Conservation (phyloP, 495 filamentous ascomycete species). For the Tuber brumale region DNA sequence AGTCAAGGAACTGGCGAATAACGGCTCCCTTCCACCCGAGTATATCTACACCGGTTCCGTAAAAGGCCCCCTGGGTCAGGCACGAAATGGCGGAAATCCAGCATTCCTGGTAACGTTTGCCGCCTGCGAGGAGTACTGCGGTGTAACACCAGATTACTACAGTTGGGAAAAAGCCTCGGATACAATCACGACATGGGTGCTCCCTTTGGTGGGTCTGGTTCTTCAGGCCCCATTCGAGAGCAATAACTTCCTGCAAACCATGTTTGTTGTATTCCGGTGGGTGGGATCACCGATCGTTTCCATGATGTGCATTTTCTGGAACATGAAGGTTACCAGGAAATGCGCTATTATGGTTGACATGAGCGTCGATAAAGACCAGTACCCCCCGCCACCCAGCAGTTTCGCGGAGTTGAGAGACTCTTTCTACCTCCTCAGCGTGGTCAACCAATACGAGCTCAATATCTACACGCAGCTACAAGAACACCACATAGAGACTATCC, state of each 20-base stretch:
- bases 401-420: conserved; percentile 47
- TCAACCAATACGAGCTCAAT: conserved; percentile 45
- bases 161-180: conserved; percentile 40
- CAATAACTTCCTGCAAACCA: conserved; percentile 43
- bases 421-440: conserved; percentile 46
- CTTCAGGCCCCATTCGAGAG: conserved; percentile 49
- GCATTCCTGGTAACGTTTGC: neutral
- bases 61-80: neutral
- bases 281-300: conserved; percentile 45
- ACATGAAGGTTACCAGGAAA: conserved; percentile 48
- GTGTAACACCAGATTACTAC: conserved; percentile 20
- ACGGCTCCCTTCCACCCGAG: neutral
- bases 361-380: conserved; percentile 41
- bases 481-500: conserved; percentile 13
- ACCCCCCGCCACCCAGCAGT: conserved; percentile 35
- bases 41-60: neutral
- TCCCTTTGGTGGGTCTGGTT: conserved; percentile 47
- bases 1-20: neutral
- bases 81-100: neutral
- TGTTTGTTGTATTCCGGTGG: conserved; percentile 44
- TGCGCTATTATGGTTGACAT: conserved; percentile 49
- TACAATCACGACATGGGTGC: conserved; percentile 48
- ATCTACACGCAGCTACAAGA: neutral
- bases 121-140: neutral
- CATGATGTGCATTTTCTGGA: conserved; percentile 47